Percentiles rank a stretch among this genome's conserved stretches.
Conservation (phyloP, 495 filamentous ascomycete genomes). For the Letharia columbiana region DNA sequence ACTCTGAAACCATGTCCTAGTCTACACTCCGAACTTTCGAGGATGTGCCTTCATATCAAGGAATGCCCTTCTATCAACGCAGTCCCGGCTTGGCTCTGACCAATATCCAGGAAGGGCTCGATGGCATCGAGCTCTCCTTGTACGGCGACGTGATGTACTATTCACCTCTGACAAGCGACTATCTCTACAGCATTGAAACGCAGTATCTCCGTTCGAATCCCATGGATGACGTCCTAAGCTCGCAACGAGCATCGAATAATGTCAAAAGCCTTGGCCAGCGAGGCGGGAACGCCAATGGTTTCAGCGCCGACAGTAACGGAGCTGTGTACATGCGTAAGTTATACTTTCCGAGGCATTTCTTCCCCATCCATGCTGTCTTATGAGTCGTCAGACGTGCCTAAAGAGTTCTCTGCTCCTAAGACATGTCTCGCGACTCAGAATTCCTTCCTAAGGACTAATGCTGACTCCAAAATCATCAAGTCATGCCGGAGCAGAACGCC, state of each 20-base stretch:
- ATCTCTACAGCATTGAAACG: constrained; percentile 32
- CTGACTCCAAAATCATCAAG: too few species aligned
- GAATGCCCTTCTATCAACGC: constrained; percentile 30
- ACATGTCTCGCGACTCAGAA: too few species aligned
- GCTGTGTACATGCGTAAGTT: constrained; percentile 30
- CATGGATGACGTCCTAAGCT: constrained; percentile 27
- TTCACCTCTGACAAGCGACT: constrained; percentile 30
- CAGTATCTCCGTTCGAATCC: constrained; percentile 29
- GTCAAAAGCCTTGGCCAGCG: constrained; percentile 32
- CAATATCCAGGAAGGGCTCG: constrained; percentile 30
- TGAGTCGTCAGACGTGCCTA: too few species aligned
- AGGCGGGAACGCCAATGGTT: constrained; percentile 35
- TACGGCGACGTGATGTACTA: constrained; percentile 34
- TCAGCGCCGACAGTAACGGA: constrained; percentile 32
- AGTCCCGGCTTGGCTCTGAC: constrained; percentile 22
- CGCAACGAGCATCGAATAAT: constrained; percentile 32
- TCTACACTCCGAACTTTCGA: constrained; percentile 30
- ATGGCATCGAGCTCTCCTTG: constrained; percentile 34
- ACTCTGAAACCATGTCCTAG: too few species aligned
- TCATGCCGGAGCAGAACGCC: constrained; percentile 35
- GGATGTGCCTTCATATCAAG: constrained; percentile 31
- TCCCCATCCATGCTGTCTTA: too few species aligned
- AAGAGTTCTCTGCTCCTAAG: too few species aligned
- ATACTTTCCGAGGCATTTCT: too few species aligned
- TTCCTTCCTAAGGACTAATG: too few species aligned